Conservation (phyloP, 23 red algal species). For the Gracilaria gracilis region DNA sequence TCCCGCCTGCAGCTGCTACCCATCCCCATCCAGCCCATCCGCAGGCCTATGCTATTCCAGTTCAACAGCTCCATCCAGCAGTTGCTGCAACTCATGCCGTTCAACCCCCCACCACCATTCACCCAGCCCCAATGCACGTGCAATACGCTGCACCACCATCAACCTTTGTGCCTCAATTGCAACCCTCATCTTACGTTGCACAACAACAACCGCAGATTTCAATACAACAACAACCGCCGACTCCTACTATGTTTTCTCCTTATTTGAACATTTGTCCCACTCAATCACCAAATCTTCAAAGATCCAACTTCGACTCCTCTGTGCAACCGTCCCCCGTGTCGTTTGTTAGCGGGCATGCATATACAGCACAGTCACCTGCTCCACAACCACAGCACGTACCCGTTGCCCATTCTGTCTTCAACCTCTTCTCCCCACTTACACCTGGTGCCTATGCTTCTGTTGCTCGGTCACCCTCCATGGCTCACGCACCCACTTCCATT, state of each 20-base stretch:
- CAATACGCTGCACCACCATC: slow-evolving; percentile 13
- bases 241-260: slow-evolving; percentile 37
- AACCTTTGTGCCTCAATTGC: background rate
- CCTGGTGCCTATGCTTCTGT: slow-evolving; percentile 14
- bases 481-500: background rate
- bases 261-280: slow-evolving; percentile 40
- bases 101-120: slow-evolving; percentile 9
- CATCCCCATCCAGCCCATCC: slow-evolving; percentile 1
- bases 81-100: slow-evolving; percentile 17
- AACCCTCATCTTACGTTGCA: slow-evolving; percentile 3
- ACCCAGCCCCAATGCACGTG: background rate
- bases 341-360: slow-evolving; percentile 6
- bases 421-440: slow-evolving; percentile 53
- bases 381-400: slow-evolving; percentile 24
- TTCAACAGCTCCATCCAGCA: slow-evolving; percentile 5
- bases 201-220: slow-evolving; percentile 20
- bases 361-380: slow-evolving; percentile 21
- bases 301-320: slow-evolving; percentile 22
- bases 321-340: slow-evolving; percentile 54
- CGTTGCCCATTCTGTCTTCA: slow-evolving; percentile 16
- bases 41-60: slow-evolving; percentile 6
- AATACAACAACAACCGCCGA: slow-evolving; percentile 11
- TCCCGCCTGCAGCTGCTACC: background rate
- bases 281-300: background rate
- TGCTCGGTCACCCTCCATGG: background rate